Evolutionary conservation across 164 flowering plant genomes (phyloP), one percentile per base, ranked within the genome.

Genomic region (Platanus orientalis): DNA sequence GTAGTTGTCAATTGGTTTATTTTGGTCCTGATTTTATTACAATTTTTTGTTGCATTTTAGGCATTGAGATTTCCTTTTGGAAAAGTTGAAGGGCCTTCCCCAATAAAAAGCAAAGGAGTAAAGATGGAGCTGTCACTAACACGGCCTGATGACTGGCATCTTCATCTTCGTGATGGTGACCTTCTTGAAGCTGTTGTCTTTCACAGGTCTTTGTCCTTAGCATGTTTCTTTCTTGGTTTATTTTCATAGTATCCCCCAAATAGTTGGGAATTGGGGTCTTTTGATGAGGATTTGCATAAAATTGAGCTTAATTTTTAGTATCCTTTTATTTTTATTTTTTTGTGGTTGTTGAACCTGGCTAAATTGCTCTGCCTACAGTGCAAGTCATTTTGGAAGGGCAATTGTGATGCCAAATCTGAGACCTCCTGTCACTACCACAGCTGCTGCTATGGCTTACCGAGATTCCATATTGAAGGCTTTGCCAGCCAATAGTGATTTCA

Each of bases 111-210:
- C 36, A 67, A 10, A 42, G 73, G 62, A 48, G 69, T 61, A 57
- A 89, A 70, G 57, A 88, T 86, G 92, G 88, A 94, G 76, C 81
- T 94, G 25, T 71, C 90, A 29, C 24, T 94, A 48, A 80, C 88
- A 29, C 78, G 54, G 42, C 97, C 99, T 54, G 97, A 94, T 78
- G 99, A 94, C 75, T 94, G 99, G 99, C 96, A 91, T 79, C 95
- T 94, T 71, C 99, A 89, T 76, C 92, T 94, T 54, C 96, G 97
- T 40, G 97, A 94, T 58, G 92, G 95, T 52, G 89, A 85, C 27
- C 83, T 94, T 69, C 84, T 94, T 65, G 54, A 81, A 68, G 85
- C 88, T 60, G 96, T 94, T 66, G 83, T 81, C 28, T 60, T 85
- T 65, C 95, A 89, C 73, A 91, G 97, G 99, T 89, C 7, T 27